Evolutionary conservation across 805 yeast species (phyloP).

Genomic region (Zygosaccharomyces rouxii): DNA sequence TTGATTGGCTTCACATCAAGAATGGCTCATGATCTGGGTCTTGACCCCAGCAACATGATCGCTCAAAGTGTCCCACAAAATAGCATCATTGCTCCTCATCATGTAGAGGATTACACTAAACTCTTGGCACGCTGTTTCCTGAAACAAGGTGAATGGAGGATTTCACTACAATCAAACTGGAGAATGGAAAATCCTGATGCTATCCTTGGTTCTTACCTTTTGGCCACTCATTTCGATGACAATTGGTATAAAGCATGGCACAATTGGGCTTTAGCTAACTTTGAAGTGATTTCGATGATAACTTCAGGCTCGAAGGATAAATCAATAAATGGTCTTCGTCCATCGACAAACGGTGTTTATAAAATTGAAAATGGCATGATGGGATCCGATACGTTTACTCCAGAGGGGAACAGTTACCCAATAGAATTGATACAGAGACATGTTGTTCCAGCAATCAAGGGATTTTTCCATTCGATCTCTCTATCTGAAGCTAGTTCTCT

Average conservation of each 20-base stretch:
- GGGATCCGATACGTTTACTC: constrained; percentile 32
- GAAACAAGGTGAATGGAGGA: constrained; percentile 99
- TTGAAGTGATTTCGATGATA: constrained; percentile 79
- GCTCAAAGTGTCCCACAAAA: constrained; percentile 78
- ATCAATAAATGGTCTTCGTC: constrained; percentile 15
- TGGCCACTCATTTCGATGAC: constrained; percentile 92
- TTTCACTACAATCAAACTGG: constrained; percentile 77
- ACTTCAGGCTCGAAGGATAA: constrained; percentile 29
- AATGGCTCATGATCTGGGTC: constrained; percentile 82
- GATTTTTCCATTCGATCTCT: constrained; percentile 92
- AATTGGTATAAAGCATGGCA: constrained; percentile 99
- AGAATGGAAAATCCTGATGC: constrained; percentile 71
- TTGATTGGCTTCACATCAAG: constrained; percentile 86
- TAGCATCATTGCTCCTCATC: constrained; percentile 44
- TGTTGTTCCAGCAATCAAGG: constrained; percentile 93
- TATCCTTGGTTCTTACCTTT: constrained; percentile 81
- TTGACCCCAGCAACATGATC: constrained; percentile 81
- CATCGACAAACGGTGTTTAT: constrained; percentile 13
- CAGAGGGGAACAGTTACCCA: constrained; percentile 33
- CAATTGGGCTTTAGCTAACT: constrained; percentile 97
- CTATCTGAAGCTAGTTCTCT: constrained; percentile 80
- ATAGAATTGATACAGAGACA: constrained; percentile 70
- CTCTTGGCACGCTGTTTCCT: constrained; percentile 88
- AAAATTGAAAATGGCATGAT: constrained; percentile 25
- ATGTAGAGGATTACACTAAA: constrained; percentile 76